Evolutionary conservation across 1,284 basidiomycete genomes (phyloP).

Genomic region (Marasmius oreades): DNA sequence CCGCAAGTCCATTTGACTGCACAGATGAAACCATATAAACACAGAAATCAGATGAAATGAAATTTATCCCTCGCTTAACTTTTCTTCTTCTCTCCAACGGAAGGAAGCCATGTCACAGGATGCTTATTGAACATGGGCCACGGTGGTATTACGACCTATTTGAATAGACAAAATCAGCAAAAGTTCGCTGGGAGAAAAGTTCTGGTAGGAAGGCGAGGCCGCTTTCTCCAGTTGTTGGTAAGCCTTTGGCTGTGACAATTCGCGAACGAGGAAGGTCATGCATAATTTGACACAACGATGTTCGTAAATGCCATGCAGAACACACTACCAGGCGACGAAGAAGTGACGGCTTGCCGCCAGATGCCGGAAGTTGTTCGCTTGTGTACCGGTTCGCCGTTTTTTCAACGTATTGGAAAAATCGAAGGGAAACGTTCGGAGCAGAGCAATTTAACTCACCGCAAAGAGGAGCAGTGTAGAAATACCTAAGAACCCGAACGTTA

Average conservation of each 20-base stretch:
- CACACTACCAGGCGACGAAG: too few species aligned
- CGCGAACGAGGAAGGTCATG: too few species aligned
- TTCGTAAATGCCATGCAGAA: too few species aligned
- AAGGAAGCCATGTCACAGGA: not conserved
- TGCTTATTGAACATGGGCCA: not conserved
- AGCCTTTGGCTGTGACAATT: too few species aligned
- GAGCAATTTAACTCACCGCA: constrained; percentile 42
- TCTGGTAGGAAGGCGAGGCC: too few species aligned
- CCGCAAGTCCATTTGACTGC: not conserved
- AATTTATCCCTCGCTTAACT: not conserved
- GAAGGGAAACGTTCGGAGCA: not conserved
- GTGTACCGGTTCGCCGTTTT: not conserved
- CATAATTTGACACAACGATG: too few species aligned
- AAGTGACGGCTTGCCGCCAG: too few species aligned
- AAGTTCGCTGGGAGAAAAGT: too few species aligned
- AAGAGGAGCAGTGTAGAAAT: constrained; percentile 41
- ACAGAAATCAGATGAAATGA: not conserved
- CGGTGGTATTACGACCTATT: not conserved
- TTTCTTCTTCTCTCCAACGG: not conserved
- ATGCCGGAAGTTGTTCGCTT: not conserved
- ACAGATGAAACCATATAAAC: not conserved
- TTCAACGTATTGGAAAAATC: not conserved
- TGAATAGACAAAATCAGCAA: not conserved
- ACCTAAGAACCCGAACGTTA: constrained; percentile 55
- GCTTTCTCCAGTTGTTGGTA: too few species aligned